A percentile compares a stretch with the other conserved stretches of the same genome.
Conservation (phyloP, 208 protist species). For the Trypanosomatidae sp. region DNA sequence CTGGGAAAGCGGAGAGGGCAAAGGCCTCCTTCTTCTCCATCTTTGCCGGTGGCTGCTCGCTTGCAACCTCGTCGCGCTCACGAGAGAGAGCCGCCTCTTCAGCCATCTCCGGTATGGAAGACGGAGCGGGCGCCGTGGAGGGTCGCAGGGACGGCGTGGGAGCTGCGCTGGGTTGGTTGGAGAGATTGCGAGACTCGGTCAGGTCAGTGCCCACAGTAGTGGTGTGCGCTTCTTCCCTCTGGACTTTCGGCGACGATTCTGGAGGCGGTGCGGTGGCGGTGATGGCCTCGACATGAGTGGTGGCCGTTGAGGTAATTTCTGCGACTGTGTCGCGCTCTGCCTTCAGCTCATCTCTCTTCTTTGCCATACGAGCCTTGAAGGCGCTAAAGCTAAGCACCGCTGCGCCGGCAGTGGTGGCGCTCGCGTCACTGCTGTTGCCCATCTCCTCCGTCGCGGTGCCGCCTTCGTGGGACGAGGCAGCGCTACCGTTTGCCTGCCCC, state of each 20-base stretch:
- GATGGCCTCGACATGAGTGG: constrained; percentile 1
- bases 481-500: background rate
- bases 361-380: constrained; percentile 59
- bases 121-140: constrained; percentile 6
- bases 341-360: constrained; percentile 59
- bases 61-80: constrained; percentile 10
- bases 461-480: background rate
- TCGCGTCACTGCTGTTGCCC: background rate
- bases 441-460: background rate
- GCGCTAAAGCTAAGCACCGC: constrained; percentile 42
- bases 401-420: background rate
- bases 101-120: constrained; percentile 4
- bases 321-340: constrained; percentile 19
- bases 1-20: constrained; percentile 25
- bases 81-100: constrained; percentile 8
- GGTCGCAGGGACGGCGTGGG: constrained; percentile 24
- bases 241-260: background rate
- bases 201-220: constrained; percentile 12
- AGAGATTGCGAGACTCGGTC: constrained; percentile 25
- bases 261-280: background rate
- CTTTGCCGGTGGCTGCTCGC: constrained; percentile 29
- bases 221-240: constrained; percentile 4
- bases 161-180: constrained; percentile 15
- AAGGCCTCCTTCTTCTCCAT: constrained; percentile 34
- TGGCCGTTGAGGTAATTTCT: constrained; percentile 25